Base-by-base conservation (phyloP, 202 grass and related monocot species). In the Carex sylvatica region DNA sequence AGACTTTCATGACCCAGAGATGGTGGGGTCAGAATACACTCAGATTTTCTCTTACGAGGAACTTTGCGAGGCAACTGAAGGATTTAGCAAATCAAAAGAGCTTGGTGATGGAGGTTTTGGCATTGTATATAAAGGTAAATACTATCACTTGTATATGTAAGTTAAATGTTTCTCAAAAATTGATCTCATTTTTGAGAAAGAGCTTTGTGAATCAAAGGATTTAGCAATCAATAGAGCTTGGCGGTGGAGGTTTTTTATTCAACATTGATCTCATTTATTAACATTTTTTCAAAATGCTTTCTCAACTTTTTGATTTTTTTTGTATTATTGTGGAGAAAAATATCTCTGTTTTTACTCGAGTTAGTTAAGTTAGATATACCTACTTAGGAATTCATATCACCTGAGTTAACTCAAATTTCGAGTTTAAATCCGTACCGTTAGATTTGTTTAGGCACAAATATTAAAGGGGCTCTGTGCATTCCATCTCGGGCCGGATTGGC, bases 101-200 rank as follows among this genome's bases (percentile, higher is more conserved):
- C 91, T 97, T 44, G 94, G 94, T 73, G 91, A 97, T 62, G 94
- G 94, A 58, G 94, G 94, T 42, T 97, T 97, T 38, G 90, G 94
- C 67, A 87, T 88, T 72, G 94, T 97, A 40, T 97, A 97, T 55
- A 91, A 89, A 97, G 94, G 94, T 94, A 44, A 61, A 42, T 42
- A 35, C 33, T 35, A 35, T 42, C 38, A 42, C 38, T 42, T 42
- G 33, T 42, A 6, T 8, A 42, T 42, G 38, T 42, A 42, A 42
- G 38, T 5, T 42, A 42, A 42, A 7, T 42, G 42, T 44, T 44
- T 28, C 28, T 28, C 28, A 28, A 28, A 28, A 28, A 28, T 28
- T 28, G 28, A 28, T 28, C 28, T 28, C 28, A 28, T 28, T 28
- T 28, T 28, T 28, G 28, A 28, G 28, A 28, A 28, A 28, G 28